These are phyloP conservation scores for Saposhnikovia divaricata DNA, from an alignment of 129 eudicot genomes.

Conservation along the genomic window DNA sequence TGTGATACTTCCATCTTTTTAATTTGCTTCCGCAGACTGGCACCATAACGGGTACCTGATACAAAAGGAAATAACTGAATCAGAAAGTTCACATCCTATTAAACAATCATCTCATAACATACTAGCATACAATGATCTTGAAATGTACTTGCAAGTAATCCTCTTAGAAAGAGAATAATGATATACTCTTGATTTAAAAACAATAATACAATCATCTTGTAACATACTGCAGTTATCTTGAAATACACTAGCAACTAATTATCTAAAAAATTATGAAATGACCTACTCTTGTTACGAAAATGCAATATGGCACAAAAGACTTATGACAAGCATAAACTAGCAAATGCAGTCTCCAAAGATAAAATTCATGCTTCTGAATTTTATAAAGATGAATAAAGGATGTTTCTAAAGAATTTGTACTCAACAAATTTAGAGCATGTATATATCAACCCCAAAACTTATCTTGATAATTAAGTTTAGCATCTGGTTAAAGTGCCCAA, in stretches of 20 bases:
- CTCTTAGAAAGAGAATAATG: not conserved
- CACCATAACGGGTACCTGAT: conserved; percentile 95
- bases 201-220: not conserved
- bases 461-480: not conserved
- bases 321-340: too few relatives aligned
- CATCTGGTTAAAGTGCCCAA: too few relatives aligned
- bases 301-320: not conserved
- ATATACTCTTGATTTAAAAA: too few relatives aligned
- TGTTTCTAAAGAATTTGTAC: not conserved
- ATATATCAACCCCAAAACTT: too few relatives aligned
- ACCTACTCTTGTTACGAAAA: not conserved
- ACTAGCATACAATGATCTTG: not conserved
- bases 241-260: not conserved
- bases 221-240: not conserved
- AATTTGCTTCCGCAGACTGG: conserved; percentile 96
- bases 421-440: not conserved
- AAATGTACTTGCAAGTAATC: not conserved
- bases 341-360: not conserved
- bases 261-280: not conserved
- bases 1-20: conserved; percentile 94
- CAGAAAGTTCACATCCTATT: not conserved
- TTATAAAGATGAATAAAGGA: not conserved
- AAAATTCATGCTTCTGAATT: not conserved
- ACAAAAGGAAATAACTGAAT: not conserved
- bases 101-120: not conserved